Conservation (phyloP, 768 basidiomycete genomes). For the Exsudoporus frostii region DNA sequence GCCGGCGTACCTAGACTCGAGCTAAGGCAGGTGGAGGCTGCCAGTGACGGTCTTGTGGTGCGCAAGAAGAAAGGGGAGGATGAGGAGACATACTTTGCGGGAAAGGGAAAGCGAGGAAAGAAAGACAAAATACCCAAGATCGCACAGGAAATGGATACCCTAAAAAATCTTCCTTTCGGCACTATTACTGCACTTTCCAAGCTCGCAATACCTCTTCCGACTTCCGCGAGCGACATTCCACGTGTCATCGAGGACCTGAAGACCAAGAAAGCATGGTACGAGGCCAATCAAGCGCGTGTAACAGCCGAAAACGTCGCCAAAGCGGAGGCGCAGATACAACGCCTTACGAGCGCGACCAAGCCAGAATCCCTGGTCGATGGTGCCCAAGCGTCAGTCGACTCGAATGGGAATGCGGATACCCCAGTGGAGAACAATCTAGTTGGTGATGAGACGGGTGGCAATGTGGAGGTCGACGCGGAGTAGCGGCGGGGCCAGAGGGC, state of each 20-base stretch:
- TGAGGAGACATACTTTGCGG: constrained; percentile 78
- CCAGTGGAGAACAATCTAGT: constrained; percentile 30
- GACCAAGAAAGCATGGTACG: constrained; percentile 93
- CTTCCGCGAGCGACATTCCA: constrained; percentile 68
- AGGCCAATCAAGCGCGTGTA: constrained; percentile 82
- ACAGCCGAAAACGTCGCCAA: constrained; percentile 79
- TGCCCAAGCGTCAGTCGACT: constrained; percentile 27
- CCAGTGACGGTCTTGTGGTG: constrained; percentile 60
- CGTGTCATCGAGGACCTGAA: constrained; percentile 87
- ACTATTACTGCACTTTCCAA: constrained; percentile 84
- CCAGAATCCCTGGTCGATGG: constrained; percentile 32
- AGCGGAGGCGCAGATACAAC: constrained; percentile 72
- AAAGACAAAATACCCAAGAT: constrained; percentile 45
- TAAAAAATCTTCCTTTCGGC: constrained; percentile 71
- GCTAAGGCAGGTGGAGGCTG: constrained; percentile 75
- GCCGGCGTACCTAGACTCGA: constrained; percentile 78
- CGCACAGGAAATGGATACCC: constrained; percentile 35
- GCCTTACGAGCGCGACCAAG: constrained; percentile 47
- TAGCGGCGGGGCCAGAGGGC: constrained; percentile 11
- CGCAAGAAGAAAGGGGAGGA: constrained; percentile 94
- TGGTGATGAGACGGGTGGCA: constrained; percentile 39
- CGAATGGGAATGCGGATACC: constrained; percentile 41
- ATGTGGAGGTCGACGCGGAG: constrained; percentile 35
- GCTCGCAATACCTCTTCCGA: constrained; percentile 88
- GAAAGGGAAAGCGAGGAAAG: constrained; percentile 64